Evolutionary conservation across 495 filamentous ascomycete species (phyloP), one percentile per base, ranked within the genome.

Genomic region (Cenococcum geophilum): DNA sequence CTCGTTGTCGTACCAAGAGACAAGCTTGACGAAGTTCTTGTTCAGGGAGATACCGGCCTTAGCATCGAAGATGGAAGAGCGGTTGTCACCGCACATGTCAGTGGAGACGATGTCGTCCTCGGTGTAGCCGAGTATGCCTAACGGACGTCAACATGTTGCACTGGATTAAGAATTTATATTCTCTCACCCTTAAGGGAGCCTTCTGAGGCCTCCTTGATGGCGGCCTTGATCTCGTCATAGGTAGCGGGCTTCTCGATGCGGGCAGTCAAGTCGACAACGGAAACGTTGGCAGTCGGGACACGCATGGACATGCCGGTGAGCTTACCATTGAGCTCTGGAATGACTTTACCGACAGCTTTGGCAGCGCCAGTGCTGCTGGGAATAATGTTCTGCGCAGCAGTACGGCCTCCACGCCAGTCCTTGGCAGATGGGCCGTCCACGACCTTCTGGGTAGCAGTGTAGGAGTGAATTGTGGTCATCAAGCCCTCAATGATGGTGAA

Each of bases 261-360:
- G 86, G 79, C 83, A 69, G 93, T 98, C 72, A 98, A 79, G 81
- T 98, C 93, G 71, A 98, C 95, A 75, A 98, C 93, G 64, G 93
- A 98, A 76, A 98, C 93, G 82, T 98, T 97, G 82, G 90, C 78
- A 72, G 93, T 97, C 58, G 93, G 93, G 49, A 98, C 92, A 86
- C 93, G 93, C 88, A 98, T 91, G 70, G 95, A 80, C 93, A 98
- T 96, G 78, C 93, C 93, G 67, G 93, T 98, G 66, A 98, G 90
- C 87, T 98, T 98, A 84, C 93, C 93, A 79, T 98, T 97, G 62
- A 98, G 83, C 59, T 82, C 77, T 59, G 93, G 93, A 66, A 98
- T 97, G 78, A 98, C 93, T 85, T 98, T 98, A 80, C 93, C 93
- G 80, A 98, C 93, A 74, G 93, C 93, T 88, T 98, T 98, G 73